Evolutionary conservation across 2,329 filamentous ascomycete genomes (phyloP), one percentile per base, ranked within the genome.

Genomic region (Elsinoe perseae): DNA sequence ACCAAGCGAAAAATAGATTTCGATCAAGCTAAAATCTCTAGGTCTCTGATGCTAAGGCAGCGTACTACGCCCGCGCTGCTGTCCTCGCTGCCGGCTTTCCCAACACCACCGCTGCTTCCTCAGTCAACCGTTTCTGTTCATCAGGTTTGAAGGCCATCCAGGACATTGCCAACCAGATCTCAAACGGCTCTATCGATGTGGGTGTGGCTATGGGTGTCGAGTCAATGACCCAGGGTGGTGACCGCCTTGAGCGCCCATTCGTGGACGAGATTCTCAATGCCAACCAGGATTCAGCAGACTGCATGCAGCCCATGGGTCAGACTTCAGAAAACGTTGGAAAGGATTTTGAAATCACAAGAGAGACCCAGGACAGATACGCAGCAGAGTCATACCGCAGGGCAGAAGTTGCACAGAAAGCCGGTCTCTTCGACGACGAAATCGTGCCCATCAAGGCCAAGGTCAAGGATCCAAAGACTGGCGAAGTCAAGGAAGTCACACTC

Each of bases 271-370:
- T 97, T 59, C 75, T 88, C 46, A 70, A 75, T 64, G 75, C 79
- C 66, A 86, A 80, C 74, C 86, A 89, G 69, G 89, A 96, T 68
- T 81, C 89, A 0, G 73, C 73, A 46, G 92, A 97, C 75, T 93
- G 90, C 78, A 82, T 92, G 82, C 82, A 90, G 79, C 87, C 92
- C 63, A 98, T 98, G 93, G 93, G 93, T 20, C 95, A 95, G 82
- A 98, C 93, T 2, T 92, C 86, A 58, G 93, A 98, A 77, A 97
- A 97, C 69, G 90, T 98, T 25, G 89, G 86, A 64, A 83, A 83
- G 50, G 93, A 97, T 74, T 97, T 97, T 72, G 82, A 86, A 68
- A 85, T 98, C 69, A 75, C 82, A 1, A 82, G 93, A 59, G 84
- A 91, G 68, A 74, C 76, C 69, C 88, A 97, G 75, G 93, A 98